Percentiles rank a stretch among this genome's conserved stretches.
phyloP scores from a whole-genome alignment of 805 yeast species.

The Pichia nanzhaoensis region DNA sequence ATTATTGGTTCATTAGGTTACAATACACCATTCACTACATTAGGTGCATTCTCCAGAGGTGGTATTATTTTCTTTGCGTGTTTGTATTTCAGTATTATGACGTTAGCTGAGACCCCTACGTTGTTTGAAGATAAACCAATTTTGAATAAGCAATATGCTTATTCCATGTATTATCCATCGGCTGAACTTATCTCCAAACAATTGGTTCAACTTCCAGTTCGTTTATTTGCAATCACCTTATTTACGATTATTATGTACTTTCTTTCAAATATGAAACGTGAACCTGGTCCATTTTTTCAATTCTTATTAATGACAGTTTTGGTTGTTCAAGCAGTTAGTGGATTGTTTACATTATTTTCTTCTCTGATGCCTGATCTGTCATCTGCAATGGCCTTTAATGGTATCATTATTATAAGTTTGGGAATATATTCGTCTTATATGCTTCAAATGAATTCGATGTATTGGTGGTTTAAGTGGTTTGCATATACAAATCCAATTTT shows the following conservation, averaged over 20 bases:
- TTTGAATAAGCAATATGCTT: constrained; percentile 57
- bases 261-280: constrained; percentile 43
- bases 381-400: constrained; percentile 57
- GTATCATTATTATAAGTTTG: constrained; percentile 43
- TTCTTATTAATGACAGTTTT: constrained; percentile 36
- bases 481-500: constrained; percentile 43
- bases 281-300: constrained; percentile 51
- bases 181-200: constrained; percentile 57
- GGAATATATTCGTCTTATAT: constrained; percentile 60
- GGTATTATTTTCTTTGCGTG: constrained; percentile 57
- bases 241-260: constrained; percentile 45
- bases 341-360: constrained; percentile 49
- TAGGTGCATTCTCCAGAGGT: constrained; percentile 56
- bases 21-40: constrained; percentile 42
- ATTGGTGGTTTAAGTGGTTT: constrained; percentile 59
- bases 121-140: constrained; percentile 57
- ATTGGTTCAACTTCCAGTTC: constrained; percentile 51
- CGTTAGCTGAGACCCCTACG: constrained; percentile 54
- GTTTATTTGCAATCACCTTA: constrained; percentile 42
- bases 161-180: constrained; percentile 56
- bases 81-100: constrained; percentile 52
- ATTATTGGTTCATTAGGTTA: constrained; percentile 56
- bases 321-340: constrained; percentile 39
- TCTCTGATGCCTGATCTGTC: constrained; percentile 42
- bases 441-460: constrained; percentile 51